Conservation (phyloP, 73 alveolate species). For the Blepharisma japonicum region DNA sequence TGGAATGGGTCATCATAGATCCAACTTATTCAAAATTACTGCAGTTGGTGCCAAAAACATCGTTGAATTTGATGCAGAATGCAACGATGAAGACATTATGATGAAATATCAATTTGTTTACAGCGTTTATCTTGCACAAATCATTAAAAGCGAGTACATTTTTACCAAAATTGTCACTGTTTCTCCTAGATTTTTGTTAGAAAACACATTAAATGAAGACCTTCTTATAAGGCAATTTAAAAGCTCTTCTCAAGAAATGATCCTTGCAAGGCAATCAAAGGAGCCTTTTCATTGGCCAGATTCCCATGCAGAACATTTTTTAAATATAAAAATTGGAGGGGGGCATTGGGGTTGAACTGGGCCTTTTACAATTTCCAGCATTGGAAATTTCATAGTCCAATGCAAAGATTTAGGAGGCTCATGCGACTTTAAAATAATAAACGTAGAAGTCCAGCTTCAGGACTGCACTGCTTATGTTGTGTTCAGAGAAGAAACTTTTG, state of each 20-base stretch:
- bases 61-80: slow-evolving; percentile 25
- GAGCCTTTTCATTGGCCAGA: slow-evolving; percentile 34
- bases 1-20: not conserved
- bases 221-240: not conserved
- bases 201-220: slow-evolving; percentile 32
- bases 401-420: not conserved
- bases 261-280: not conserved
- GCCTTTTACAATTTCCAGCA: not conserved
- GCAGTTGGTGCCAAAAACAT: slow-evolving; percentile 25
- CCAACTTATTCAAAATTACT: not conserved
- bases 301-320: not conserved
- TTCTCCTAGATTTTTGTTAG: slow-evolving; percentile 38
- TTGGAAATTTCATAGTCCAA: slow-evolving; percentile 21
- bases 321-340: not conserved
- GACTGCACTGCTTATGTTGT: not conserved
- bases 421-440: not conserved
- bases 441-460: slow-evolving; percentile 28
- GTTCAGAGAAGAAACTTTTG: not conserved
- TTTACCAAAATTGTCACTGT: slow-evolving; percentile 40
- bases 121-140: slow-evolving; percentile 31
- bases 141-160: slow-evolving; percentile 31
- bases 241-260: not conserved
- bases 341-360: slow-evolving; percentile 29
- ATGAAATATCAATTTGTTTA: slow-evolving; percentile 33
- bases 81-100: not conserved